Evolutionary conservation across 2,329 filamentous ascomycete species (phyloP).

Genomic region (Phialocephala sp.): DNA sequence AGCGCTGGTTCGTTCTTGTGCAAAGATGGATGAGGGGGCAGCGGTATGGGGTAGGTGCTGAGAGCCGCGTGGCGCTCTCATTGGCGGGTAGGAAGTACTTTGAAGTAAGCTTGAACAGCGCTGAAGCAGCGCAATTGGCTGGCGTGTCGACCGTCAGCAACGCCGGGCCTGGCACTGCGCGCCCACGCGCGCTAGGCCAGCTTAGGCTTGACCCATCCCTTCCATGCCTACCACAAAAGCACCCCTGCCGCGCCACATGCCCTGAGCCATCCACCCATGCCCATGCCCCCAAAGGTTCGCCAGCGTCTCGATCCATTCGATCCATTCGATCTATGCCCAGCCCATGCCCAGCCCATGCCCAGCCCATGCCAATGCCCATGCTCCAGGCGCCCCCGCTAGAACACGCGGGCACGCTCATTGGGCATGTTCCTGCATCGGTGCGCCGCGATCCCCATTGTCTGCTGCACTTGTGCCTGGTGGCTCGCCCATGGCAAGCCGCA

Average conservation of each 20-base stretch:
- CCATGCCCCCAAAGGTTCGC: neutral
- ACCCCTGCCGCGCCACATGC: neutral
- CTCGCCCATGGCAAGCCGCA: neutral
- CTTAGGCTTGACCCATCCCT: neutral
- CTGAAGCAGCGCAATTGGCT: neutral
- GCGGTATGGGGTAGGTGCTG: neutral
- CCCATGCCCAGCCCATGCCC: too few species aligned
- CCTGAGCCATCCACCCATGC: neutral
- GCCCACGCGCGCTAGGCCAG: neutral
- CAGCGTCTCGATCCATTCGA: neutral
- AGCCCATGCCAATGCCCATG: neutral
- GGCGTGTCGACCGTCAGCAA: neutral
- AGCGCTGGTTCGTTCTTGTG: neutral
- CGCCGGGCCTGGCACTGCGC: neutral
- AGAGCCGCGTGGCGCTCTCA: constrained; percentile 8
- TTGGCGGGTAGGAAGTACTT: neutral
- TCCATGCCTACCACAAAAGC: neutral
- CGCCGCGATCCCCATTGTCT: neutral
- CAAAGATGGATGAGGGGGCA: neutral
- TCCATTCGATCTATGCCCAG: too few species aligned
- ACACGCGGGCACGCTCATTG: neutral
- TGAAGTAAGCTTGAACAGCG: neutral
- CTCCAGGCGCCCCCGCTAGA: neutral
- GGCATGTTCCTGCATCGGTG: neutral
- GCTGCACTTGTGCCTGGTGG: neutral